These are phyloP conservation scores for Fusarium haematococcum DNA, from an alignment of 2,329 filamentous ascomycete genomes.

Conservation along the genomic window DNA sequence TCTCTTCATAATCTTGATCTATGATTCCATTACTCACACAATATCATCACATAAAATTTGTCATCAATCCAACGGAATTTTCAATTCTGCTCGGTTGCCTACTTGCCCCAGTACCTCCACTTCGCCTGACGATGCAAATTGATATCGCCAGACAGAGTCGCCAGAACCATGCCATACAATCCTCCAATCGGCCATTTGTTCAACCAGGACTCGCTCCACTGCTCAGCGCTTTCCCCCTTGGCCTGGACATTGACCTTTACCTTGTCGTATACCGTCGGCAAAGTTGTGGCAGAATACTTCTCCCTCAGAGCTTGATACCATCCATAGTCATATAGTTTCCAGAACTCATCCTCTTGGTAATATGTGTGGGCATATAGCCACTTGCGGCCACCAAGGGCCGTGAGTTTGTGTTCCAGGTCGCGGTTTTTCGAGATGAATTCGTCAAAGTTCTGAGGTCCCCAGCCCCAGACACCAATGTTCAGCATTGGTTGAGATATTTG, in stretches of 20 bases:
- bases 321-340: conserved; percentile 66
- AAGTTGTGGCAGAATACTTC: conserved; percentile 67
- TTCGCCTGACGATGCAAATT: conserved; percentile 13
- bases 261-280: conserved; percentile 76
- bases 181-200: conserved; percentile 37
- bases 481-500: conserved; percentile 54
- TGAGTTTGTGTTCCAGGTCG: conserved; percentile 72
- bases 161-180: conserved; percentile 37
- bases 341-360: conserved; percentile 76
- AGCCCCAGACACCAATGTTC: conserved; percentile 79
- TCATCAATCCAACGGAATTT: neutral
- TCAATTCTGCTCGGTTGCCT: neutral
- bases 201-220: neutral
- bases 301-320: conserved; percentile 70
- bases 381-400: conserved; percentile 77
- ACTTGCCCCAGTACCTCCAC: conserved; percentile 18
- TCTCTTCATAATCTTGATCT: too few species aligned
- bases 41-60: too few species aligned
- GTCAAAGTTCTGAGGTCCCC: conserved; percentile 63
- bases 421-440: conserved; percentile 74
- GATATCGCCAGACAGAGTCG: conserved; percentile 34
- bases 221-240: conserved; percentile 5
- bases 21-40: too few species aligned
- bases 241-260: conserved; percentile 60
- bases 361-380: conserved; percentile 87